Base-by-base conservation (phyloP, 345 rosid species). In the Punica granatum region DNA sequence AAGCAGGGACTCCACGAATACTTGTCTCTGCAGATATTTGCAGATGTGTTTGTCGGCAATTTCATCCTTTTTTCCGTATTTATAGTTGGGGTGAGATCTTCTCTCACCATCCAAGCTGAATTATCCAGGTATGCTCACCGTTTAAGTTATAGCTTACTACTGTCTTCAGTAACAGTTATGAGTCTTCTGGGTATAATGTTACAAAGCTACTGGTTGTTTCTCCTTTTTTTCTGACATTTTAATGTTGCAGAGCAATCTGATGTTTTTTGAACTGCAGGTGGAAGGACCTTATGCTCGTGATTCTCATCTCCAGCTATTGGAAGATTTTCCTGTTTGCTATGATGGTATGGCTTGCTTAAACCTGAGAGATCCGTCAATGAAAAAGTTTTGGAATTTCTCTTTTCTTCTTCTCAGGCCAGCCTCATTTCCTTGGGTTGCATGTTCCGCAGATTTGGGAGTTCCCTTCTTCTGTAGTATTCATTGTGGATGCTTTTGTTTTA, bases 381-480 rank as follows among this genome's bases (percentile, higher is more conserved):
- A 11, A 25, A 14, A 25, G 4, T 68, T 13, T 1, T 19, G 14
- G 19, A n/a, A 10, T 26, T 48, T 7, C 16, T 6, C 7, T 53
- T 32, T 31, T 65, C 56, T 4, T 34, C 36, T 65, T 65, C 35
- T 44, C 8, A 51, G 32, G 15, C 35, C n/a, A 15, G 43, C 18
- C 46, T 30, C 13, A 7, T n/a, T 46, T 26, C 18, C 32, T 56
- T 42, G 12, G 43, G 34, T 28, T 61, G 32, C 53, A 36, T 69
- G 39, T 67, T 67, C 64, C 67, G 36, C 89, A 88, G 97, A 87
- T 92, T 39, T 88, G 96, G 98, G 85, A 87, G 69, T 86, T 92
- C 65, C 94, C 96, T 3, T 67, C 88, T 36, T 88, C 90, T 7
- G 92, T 87, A 73, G 76, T 84, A 66, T 81, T 79, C 77, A 83